phyloP scores from a whole-genome alignment of 805 yeast species.

The Ogataea populi-albae region DNA sequence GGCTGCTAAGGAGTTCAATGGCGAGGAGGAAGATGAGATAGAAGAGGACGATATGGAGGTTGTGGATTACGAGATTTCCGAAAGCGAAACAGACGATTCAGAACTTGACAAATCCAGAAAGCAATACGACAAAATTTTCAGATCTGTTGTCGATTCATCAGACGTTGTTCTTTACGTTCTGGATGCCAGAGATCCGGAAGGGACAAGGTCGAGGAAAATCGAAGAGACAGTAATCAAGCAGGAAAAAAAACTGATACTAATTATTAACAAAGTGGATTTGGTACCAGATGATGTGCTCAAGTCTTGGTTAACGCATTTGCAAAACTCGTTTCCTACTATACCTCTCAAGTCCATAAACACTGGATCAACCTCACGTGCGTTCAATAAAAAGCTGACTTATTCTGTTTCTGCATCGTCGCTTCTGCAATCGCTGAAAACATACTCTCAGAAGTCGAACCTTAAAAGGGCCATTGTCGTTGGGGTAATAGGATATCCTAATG shows the following conservation, averaged over 20 bases:
- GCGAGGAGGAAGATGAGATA: conserved; percentile 39
- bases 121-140: conserved; percentile 92
- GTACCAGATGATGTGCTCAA: conserved; percentile 82
- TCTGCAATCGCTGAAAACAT: conserved; percentile 78
- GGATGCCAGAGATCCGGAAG: conserved; percentile 97
- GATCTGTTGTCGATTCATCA: conserved; percentile 86
- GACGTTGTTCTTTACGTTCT: conserved; percentile 91
- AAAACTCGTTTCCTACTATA: conserved; percentile 84
- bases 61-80: conserved; percentile 47
- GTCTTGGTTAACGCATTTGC: conserved; percentile 78
- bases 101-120: conserved; percentile 76
- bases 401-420: conserved; percentile 70
- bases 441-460: conserved; percentile 77
- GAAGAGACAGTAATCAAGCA: conserved; percentile 86
- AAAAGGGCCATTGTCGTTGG: conserved; percentile 91
- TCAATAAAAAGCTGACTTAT: conserved; percentile 70
- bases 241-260: conserved; percentile 78
- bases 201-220: conserved; percentile 86
- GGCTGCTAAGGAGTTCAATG: conserved; percentile 75
- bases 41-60: conserved; percentile 46
- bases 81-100: conserved; percentile 39
- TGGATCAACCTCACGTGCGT: conserved; percentile 64
- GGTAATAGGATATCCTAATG: conserved; percentile 96
- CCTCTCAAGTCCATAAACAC: conserved; percentile 82
- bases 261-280: conserved; percentile 89